phyloP scores from a whole-genome alignment of 1,284 basidiomycete species.

The Heterobasidion annosum region DNA sequence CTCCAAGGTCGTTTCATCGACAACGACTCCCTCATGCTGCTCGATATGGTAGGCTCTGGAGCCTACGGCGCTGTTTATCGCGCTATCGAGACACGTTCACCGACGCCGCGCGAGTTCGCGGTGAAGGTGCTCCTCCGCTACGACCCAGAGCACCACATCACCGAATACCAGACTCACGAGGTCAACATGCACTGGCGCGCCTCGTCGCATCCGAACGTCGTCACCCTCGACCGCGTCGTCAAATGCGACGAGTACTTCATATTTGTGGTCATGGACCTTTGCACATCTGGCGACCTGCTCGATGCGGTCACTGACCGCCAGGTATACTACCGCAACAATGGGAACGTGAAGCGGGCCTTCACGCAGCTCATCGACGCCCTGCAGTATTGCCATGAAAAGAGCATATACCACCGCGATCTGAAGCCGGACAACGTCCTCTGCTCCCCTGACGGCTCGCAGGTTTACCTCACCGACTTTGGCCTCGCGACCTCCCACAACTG shows the following conservation, averaged over 20 bases:
- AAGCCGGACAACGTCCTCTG: slow-evolving; percentile 73
- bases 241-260: slow-evolving; percentile 42
- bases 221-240: slow-evolving; percentile 49
- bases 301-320: slow-evolving; percentile 45
- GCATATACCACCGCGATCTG: slow-evolving; percentile 64
- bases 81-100: slow-evolving; percentile 26
- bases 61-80: slow-evolving; percentile 36
- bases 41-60: slow-evolving; percentile 28
- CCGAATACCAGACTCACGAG: slow-evolving; percentile 13
- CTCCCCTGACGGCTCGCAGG: slow-evolving; percentile 29
- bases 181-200: slow-evolving; percentile 43
- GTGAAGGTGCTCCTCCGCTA: slow-evolving; percentile 53
- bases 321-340: slow-evolving; percentile 39
- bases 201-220: slow-evolving; percentile 48
- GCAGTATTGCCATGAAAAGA: slow-evolving; percentile 46
- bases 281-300: slow-evolving; percentile 57
- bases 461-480: slow-evolving; percentile 63
- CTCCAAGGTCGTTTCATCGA: slow-evolving; percentile 8
- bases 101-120: slow-evolving; percentile 25
- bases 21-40: slow-evolving; percentile 5
- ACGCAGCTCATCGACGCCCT: slow-evolving; percentile 58
- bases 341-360: slow-evolving; percentile 39
- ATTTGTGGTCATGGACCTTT: slow-evolving; percentile 59
- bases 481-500: slow-evolving; percentile 46
- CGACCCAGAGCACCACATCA: slow-evolving; percentile 21